A percentile compares a stretch with the other conserved stretches of the same genome.
These are phyloP conservation scores for Rhizopogon rudus DNA, from an alignment of 768 basidiomycete genomes.

Conservation along the genomic window DNA sequence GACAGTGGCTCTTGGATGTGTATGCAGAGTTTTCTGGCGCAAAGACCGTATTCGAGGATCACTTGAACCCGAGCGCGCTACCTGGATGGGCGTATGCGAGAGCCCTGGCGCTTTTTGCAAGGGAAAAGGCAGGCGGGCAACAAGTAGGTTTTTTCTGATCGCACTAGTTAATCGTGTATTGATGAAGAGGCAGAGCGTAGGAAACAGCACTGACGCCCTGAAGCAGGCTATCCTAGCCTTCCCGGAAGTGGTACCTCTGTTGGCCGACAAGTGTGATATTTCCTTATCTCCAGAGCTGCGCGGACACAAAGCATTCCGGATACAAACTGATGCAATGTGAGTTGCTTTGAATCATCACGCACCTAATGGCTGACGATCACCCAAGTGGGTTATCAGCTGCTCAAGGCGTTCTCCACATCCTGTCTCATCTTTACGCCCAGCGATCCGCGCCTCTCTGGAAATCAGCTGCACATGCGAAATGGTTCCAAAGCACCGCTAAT, in stretches of 20 bases:
- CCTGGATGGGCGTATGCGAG: constrained; percentile 77
- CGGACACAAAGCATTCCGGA: constrained; percentile 57
- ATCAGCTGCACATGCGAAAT: constrained; percentile 51
- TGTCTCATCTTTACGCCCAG: constrained; percentile 85
- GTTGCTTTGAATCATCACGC: constrained; percentile 11
- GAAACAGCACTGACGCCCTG: constrained; percentile 58
- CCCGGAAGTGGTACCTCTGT: constrained; percentile 74
- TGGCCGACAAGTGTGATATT: constrained; percentile 84
- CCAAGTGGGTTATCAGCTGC: constrained; percentile 32
- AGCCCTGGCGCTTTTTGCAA: constrained; percentile 59
- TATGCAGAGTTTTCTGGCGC: constrained; percentile 27
- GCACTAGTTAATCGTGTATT: neutral
- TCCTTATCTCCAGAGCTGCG: constrained; percentile 53
- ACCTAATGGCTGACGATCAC: constrained; percentile 7
- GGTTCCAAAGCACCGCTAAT: constrained; percentile 63
- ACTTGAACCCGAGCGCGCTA: constrained; percentile 51
- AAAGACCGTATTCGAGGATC: constrained; percentile 2
- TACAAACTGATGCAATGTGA: constrained; percentile 66
- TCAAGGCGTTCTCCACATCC: constrained; percentile 59
- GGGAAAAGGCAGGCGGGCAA: constrained; percentile 40
- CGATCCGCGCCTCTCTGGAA: constrained; percentile 83
- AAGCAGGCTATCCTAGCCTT: constrained; percentile 70
- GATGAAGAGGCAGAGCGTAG: neutral
- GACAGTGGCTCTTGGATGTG: constrained; percentile 74
- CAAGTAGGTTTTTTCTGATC: constrained; percentile 19